Percentiles rank a stretch among this genome's conserved stretches.
phyloP scores from a whole-genome alignment of 192 early-diverging fungal genomes.

The Coemansia sp. region DNA sequence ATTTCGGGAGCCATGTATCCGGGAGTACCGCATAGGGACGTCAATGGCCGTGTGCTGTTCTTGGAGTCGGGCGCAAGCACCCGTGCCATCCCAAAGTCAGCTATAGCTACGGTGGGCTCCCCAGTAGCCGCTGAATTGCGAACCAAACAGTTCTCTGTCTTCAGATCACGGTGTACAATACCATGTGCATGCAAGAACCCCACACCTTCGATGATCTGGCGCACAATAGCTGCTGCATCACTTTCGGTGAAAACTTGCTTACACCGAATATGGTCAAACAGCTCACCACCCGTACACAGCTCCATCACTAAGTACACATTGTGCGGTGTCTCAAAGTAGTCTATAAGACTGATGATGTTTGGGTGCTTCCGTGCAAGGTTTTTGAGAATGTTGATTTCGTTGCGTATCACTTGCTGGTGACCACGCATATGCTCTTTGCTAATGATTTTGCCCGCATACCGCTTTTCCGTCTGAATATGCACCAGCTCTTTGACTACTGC shows the following conservation, averaged over 20 bases:
- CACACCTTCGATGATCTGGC: conserved; percentile 77
- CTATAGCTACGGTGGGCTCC: conserved; percentile 63
- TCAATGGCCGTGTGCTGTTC: conserved; percentile 61
- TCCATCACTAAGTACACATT: conserved; percentile 81
- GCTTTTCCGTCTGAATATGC: conserved; percentile 65
- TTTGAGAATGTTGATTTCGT: conserved; percentile 73
- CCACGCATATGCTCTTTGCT: conserved; percentile 73
- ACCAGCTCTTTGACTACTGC: conserved; percentile 50
- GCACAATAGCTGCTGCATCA: conserved; percentile 79
- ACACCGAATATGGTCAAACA: conserved; percentile 83
- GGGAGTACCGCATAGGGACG: conserved; percentile 74
- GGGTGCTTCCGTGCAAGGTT: conserved; percentile 67
- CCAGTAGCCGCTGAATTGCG: conserved; percentile 45
- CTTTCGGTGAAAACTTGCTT: conserved; percentile 71
- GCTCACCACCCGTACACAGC: conserved; percentile 83
- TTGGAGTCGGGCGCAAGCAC: conserved; percentile 52
- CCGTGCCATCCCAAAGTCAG: conserved; percentile 80
- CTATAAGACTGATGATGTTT: conserved; percentile 70
- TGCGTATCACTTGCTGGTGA: conserved; percentile 65
- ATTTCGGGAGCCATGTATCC: conserved; percentile 76
- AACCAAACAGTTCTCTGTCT: conserved; percentile 83
- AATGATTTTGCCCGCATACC: conserved; percentile 80
- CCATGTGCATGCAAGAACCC: conserved; percentile 79
- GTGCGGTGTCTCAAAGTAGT: conserved; percentile 79
- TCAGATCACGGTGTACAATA: conserved; percentile 81